These are phyloP conservation scores for Coemansia sp. DNA, from an alignment of 192 early-diverging fungal genomes.

Conservation along the genomic window DNA sequence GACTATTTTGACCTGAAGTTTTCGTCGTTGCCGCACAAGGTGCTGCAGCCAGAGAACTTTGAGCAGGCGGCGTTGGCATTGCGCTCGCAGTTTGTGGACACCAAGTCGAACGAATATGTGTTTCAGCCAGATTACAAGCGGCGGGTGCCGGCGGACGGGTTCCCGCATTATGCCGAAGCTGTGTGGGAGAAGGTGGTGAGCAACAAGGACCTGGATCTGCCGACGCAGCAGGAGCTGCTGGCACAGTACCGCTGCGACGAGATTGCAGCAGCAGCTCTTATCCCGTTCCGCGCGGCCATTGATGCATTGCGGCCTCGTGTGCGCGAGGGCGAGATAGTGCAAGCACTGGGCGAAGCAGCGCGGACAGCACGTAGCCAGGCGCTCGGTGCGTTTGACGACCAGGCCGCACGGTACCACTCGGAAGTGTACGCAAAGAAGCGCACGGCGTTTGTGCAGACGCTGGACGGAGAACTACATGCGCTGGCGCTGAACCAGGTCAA, in stretches of 20 bases:
- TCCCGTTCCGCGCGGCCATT: constrained; percentile 65
- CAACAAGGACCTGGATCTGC: constrained; percentile 95
- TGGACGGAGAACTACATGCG: constrained; percentile 73
- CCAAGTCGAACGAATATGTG: constrained; percentile 68
- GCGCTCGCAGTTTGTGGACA: constrained; percentile 73
- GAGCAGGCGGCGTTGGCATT: constrained; percentile 66
- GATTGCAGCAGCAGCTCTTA: constrained; percentile 76
- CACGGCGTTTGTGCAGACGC: constrained; percentile 71
- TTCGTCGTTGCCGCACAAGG: constrained; percentile 87
- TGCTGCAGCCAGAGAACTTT: constrained; percentile 81
- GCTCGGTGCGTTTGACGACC: constrained; percentile 79
- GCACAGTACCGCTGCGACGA: constrained; percentile 99
- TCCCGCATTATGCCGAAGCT: constrained; percentile 84
- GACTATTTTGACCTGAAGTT: constrained; percentile 95
- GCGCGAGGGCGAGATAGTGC: constrained; percentile 75
- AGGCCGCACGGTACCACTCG: constrained; percentile 85
- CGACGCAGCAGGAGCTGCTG: constrained; percentile 95
- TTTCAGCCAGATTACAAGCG: constrained; percentile 86
- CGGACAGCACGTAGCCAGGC: constrained; percentile 58
- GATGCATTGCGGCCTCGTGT: constrained; percentile 66
- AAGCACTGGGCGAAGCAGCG: constrained; percentile 70
- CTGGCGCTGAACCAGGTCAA: constrained; percentile 84
- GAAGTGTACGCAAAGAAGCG: constrained; percentile 89
- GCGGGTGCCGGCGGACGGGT: constrained; percentile 94
- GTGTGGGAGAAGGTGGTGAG: constrained; percentile 96